Percentiles rank a stretch among this genome's conserved stretches.
Evolutionary conservation across 2,329 filamentous ascomycete genomes (phyloP).

Genomic region (Fusarium sp.): DNA sequence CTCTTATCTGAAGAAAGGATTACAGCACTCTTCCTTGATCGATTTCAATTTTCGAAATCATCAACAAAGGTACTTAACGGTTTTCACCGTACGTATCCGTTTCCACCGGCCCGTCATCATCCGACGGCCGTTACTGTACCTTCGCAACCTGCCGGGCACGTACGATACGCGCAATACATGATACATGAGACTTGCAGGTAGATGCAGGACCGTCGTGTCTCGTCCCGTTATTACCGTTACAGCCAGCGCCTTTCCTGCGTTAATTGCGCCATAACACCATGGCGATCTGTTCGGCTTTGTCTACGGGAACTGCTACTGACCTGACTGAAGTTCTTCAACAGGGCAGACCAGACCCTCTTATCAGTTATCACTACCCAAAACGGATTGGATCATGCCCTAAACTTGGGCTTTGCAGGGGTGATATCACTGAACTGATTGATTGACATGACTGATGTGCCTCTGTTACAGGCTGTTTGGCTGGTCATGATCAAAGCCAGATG

Average conservation of each 20-base stretch:
- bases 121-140: constrained; percentile 20
- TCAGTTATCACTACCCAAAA: constrained; percentile 35
- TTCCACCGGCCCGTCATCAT: constrained; percentile 24
- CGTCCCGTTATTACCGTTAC: constrained; percentile 21
- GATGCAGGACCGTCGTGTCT: constrained; percentile 21
- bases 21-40: background rate
- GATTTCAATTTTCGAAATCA: background rate
- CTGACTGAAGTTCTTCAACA: constrained; percentile 9
- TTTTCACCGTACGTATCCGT: constrained; percentile 14
- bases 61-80: background rate
- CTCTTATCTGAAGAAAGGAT: constrained; percentile 16
- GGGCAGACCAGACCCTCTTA: constrained; percentile 29
- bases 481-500: constrained; percentile 37
- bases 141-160: constrained; percentile 40
- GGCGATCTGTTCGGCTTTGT: constrained; percentile 23
- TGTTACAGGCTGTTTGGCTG: constrained; percentile 1
- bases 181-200: constrained; percentile 30
- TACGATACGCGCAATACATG: constrained; percentile 30
- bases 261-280: constrained; percentile 31
- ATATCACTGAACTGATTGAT: constrained; percentile 23
- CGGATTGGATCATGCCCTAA: constrained; percentile 32
- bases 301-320: constrained; percentile 17
- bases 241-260: constrained; percentile 24
- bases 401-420: constrained; percentile 22
- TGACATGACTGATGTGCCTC: constrained; percentile 6